These are phyloP conservation scores for Coemansia umbellata DNA, from an alignment of 192 early-diverging fungal genomes.

Conservation along the genomic window DNA sequence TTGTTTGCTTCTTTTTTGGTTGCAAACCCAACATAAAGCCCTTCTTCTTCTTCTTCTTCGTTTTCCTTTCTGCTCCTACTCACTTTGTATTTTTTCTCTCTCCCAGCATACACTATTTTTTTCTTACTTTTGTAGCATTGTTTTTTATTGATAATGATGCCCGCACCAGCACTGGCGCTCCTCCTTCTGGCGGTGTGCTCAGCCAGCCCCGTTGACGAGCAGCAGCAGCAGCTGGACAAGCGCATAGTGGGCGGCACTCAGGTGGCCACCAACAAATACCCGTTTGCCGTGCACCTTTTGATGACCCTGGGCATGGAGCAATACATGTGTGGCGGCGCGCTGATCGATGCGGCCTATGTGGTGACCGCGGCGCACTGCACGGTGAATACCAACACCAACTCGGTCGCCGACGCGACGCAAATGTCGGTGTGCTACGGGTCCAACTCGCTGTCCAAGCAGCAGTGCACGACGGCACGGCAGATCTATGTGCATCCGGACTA, in stretches of 20 bases:
- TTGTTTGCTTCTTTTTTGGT: no score
- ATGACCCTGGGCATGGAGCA: slow-evolving; percentile 15
- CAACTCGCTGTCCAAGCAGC: slow-evolving; percentile 8
- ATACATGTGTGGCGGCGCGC: slow-evolving; percentile 38
- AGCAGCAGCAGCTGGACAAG: no score
- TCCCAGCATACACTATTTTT: no score
- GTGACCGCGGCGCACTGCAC: slow-evolving; percentile 48
- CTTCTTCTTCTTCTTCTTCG: no score
- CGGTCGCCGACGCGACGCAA: slow-evolving; percentile 2
- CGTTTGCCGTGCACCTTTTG: slow-evolving; percentile 37
- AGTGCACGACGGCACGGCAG: slow-evolving; percentile 15
- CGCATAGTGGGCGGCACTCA: slow-evolving; percentile 31
- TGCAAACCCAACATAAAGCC: no score
- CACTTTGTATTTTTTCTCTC: no score
- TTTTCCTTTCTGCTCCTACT: no score
- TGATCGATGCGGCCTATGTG: slow-evolving; percentile 22
- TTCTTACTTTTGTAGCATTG: no score
- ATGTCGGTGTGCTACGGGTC: slow-evolving; percentile 42
- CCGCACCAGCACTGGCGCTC: no score
- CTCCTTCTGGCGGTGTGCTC: no score
- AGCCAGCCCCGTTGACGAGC: no score
- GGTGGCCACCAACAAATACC: slow-evolving; percentile 10
- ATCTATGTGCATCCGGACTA: slow-evolving; percentile 28
- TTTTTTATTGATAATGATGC: no score
- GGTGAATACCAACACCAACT: slow-evolving; percentile 20